A percentile compares a stretch with the other conserved stretches of the same genome.
These are phyloP conservation scores for Deinandra increscens DNA, from an alignment of 129 eudicot species.

Conservation along the genomic window DNA sequence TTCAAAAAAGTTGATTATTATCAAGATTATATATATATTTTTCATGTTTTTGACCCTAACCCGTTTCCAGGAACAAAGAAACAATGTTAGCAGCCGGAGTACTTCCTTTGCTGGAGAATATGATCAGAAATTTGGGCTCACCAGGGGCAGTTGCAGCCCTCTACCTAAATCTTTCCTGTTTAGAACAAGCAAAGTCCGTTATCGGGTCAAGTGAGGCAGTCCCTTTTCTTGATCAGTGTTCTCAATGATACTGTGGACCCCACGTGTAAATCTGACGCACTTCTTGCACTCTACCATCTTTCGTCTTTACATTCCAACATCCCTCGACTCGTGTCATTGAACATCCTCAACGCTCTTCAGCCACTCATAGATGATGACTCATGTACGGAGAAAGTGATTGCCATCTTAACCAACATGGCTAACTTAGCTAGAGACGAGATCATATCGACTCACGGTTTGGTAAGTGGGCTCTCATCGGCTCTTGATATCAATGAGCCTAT, in stretches of 20 bases:
- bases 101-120: slow-evolving; percentile 52
- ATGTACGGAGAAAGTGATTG: slow-evolving; percentile 77
- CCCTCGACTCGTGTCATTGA: slow-evolving; percentile 56
- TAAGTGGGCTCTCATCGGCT: slow-evolving; percentile 49
- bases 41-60: not conserved
- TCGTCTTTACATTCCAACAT: slow-evolving; percentile 67
- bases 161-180: slow-evolving; percentile 68
- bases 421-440: slow-evolving; percentile 62
- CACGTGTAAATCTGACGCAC: slow-evolving; percentile 72
- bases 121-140: slow-evolving; percentile 45
- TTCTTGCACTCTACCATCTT: slow-evolving; percentile 72
- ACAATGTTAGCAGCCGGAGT: slow-evolving; percentile 70
- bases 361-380: slow-evolving; percentile 43
- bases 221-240: slow-evolving; percentile 55
- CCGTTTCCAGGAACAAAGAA: slow-evolving; percentile 79
- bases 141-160: slow-evolving; percentile 74
- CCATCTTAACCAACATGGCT: slow-evolving; percentile 64
- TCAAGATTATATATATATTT: not conserved
- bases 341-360: slow-evolving; percentile 53
- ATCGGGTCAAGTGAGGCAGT: slow-evolving; percentile 68
- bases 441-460: slow-evolving; percentile 43
- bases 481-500: slow-evolving; percentile 66
- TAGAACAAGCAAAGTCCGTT: slow-evolving; percentile 75
- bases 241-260: slow-evolving; percentile 40
- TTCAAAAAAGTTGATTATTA: not conserved